These are phyloP conservation scores for Cucurbita ficifolia DNA, from an alignment of 306 rosid genomes.

Conservation along the genomic window DNA sequence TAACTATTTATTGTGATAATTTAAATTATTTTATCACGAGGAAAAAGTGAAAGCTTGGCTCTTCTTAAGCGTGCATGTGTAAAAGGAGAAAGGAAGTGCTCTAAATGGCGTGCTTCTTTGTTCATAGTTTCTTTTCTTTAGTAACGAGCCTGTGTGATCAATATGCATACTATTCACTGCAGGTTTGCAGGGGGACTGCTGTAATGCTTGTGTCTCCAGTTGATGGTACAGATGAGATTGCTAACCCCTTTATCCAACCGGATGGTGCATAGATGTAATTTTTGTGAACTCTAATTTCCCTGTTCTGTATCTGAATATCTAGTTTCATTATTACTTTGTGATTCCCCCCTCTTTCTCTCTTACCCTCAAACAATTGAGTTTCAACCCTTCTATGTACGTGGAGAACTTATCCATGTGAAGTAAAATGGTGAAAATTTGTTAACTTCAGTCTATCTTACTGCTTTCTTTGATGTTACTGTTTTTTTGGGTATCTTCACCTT, in stretches of 20 bases:
- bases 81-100: not conserved
- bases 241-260: conserved; percentile 85
- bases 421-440: conserved; percentile 1
- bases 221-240: conserved; percentile 95
- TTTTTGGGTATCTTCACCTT: not conserved
- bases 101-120: not conserved
- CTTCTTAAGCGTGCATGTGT: not conserved
- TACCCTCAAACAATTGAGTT: not conserved
- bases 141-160: not conserved
- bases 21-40: not conserved
- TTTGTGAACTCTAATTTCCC: not conserved
- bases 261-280: conserved; percentile 30
- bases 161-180: conserved; percentile 10
- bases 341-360: not conserved
- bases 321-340: not conserved
- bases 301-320: not conserved
- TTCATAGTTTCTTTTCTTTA: not conserved
- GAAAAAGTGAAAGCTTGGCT: not conserved
- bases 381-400: not conserved
- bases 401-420: not conserved
- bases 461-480: not conserved
- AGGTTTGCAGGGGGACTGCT: conserved; percentile 99
- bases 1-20: not conserved
- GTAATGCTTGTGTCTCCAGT: conserved; percentile 99
- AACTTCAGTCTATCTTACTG: not conserved